A percentile compares a stretch with the other conserved stretches of the same genome.
Evolutionary conservation across 495 filamentous ascomycete genomes (phyloP).

Genomic region (Penicillium bialowiezense): DNA sequence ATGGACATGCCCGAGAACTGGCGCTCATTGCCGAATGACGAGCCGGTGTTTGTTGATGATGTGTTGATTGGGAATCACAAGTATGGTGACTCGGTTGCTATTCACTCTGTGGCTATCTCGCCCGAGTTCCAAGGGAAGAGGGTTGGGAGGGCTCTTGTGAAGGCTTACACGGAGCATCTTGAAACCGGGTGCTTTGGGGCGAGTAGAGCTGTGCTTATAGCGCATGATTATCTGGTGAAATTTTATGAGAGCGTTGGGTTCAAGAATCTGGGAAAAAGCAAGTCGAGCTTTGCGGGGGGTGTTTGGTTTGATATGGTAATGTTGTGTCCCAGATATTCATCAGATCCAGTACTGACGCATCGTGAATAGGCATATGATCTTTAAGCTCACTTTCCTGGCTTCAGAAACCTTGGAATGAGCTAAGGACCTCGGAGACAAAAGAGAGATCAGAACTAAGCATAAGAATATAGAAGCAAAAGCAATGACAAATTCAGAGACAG

Average conservation of each 20-base stretch:
- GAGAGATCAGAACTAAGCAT: no score
- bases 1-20: conserved; percentile 23
- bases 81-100: conserved; percentile 13
- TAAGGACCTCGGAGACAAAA: no score
- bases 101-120: conserved; percentile 23
- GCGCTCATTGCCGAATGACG: conserved; percentile 3
- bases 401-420: no score
- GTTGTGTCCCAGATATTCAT: not conserved
- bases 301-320: conserved; percentile 22
- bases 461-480: no score
- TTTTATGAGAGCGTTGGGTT: conserved; percentile 27
- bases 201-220: conserved; percentile 14
- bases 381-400: not conserved
- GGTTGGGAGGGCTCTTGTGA: conserved; percentile 21
- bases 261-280: conserved; percentile 14
- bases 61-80: conserved; percentile 22
- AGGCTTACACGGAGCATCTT: conserved; percentile 19
- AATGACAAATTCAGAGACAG: no score
- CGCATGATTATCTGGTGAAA: conserved; percentile 21
- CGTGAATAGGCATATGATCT: not conserved
- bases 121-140: conserved; percentile 22
- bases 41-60: conserved; percentile 1
- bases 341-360: not conserved
- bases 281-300: conserved; percentile 16
- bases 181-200: not conserved